These are phyloP conservation scores for Coniochaeta ligniaria DNA, from an alignment of 2,329 filamentous ascomycete genomes.

Conservation along the genomic window DNA sequence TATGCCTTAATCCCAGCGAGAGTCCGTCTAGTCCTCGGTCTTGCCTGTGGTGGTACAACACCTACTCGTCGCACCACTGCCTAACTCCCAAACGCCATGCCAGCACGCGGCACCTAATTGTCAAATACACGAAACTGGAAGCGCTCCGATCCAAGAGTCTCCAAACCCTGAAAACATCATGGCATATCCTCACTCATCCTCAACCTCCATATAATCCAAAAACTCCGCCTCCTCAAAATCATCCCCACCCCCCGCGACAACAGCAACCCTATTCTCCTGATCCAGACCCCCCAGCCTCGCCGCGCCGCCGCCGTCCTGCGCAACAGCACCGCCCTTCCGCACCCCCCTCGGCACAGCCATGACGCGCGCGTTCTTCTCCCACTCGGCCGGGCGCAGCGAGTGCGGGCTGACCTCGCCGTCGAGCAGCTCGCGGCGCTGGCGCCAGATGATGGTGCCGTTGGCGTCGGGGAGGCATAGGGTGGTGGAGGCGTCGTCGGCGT, in stretches of 20 bases:
- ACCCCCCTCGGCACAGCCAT: slow-evolving; percentile 38
- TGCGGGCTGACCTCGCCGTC: slow-evolving; percentile 33
- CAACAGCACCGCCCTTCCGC: slow-evolving; percentile 2
- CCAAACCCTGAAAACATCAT: too few relatives aligned
- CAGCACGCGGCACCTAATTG: background rate
- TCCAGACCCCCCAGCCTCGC: slow-evolving; percentile 15
- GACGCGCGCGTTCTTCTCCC: slow-evolving; percentile 33
- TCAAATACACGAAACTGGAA: background rate
- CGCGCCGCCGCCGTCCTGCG: too few relatives aligned
- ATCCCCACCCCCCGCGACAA: slow-evolving; percentile 6
- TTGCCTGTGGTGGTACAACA: background rate
- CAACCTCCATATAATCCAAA: slow-evolving; percentile 19
- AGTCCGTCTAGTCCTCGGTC: background rate
- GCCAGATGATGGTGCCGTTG: slow-evolving; percentile 14
- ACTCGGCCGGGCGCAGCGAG: slow-evolving; percentile 27
- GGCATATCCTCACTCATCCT: background rate
- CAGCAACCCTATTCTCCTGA: slow-evolving; percentile 40
- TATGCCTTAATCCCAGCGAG: background rate
- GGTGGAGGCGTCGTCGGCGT: slow-evolving; percentile 26
- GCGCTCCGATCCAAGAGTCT: background rate
- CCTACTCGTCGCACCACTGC: background rate
- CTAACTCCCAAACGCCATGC: slow-evolving; percentile 8
- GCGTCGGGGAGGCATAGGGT: background rate
- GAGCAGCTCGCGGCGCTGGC: slow-evolving; percentile 19
- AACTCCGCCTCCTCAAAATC: slow-evolving; percentile 69